phyloP scores from a whole-genome alignment of 2,329 filamentous ascomycete species.

The Botrytis fabae region DNA sequence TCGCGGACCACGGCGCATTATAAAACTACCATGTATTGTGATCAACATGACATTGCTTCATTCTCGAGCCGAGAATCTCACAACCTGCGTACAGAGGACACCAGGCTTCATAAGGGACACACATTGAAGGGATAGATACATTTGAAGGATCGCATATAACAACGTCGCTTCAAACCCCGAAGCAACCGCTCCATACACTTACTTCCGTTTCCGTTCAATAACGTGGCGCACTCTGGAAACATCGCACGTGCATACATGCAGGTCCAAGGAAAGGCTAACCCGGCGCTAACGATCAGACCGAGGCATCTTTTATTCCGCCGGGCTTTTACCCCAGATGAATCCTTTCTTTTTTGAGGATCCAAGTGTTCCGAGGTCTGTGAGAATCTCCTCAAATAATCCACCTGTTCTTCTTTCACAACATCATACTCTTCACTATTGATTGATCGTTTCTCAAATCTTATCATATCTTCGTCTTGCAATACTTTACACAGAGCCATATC shows the following conservation, averaged over 20 bases:
- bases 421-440: not conserved
- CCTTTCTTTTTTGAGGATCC: not conserved
- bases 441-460: constrained; percentile 14
- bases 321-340: constrained; percentile 26
- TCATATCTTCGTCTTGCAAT: constrained; percentile 10
- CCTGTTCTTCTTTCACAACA: constrained; percentile 6
- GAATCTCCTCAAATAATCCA: constrained; percentile 20
- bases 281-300: constrained; percentile 28
- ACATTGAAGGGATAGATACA: not conserved
- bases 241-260: constrained; percentile 10
- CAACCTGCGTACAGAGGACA: not conserved
- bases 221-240: not conserved
- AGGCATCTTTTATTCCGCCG: constrained; percentile 36
- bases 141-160: not conserved
- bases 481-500: constrained; percentile 11
- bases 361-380: constrained; percentile 8
- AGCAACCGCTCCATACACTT: not conserved
- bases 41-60: not conserved
- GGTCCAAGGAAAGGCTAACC: not conserved
- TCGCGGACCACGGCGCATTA: not conserved
- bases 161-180: not conserved
- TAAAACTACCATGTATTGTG: not conserved
- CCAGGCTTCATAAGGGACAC: not conserved
- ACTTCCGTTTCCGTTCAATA: not conserved
- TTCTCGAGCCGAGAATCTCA: not conserved